phyloP scores from a whole-genome alignment of 352 stramenopile species.

The Pythium apleroticum region DNA sequence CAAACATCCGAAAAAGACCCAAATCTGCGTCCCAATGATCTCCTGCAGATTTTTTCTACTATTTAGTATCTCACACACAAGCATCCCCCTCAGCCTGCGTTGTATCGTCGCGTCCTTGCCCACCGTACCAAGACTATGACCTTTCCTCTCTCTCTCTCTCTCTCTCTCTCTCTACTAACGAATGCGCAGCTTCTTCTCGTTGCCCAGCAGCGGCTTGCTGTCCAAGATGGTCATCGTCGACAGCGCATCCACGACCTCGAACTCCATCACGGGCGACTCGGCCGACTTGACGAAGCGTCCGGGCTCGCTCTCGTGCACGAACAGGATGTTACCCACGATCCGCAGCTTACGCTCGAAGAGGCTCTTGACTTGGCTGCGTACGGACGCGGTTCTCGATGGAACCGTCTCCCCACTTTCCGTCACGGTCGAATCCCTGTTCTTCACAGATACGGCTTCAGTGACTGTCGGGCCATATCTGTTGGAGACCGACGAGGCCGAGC shows the following conservation, averaged over 20 bases:
- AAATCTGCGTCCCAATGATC: too few species aligned
- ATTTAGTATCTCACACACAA: too few species aligned
- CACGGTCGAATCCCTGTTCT: not conserved
- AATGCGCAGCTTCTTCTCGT: not conserved
- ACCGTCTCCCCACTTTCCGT: too few species aligned
- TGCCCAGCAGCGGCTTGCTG: not conserved
- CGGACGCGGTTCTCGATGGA: too few species aligned
- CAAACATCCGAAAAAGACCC: too few species aligned
- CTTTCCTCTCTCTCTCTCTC: too few species aligned
- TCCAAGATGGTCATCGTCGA: not conserved
- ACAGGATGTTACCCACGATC: conserved; percentile 7
- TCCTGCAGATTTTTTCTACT: too few species aligned
- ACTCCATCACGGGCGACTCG: not conserved
- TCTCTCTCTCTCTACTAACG: too few species aligned
- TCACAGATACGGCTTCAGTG: not conserved
- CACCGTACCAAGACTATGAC: too few species aligned
- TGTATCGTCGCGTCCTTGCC: too few species aligned
- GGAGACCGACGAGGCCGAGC: not conserved
- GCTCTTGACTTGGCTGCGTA: conserved; percentile 6
- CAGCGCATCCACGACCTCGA: not conserved
- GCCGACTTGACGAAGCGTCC: not conserved
- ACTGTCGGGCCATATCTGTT: not conserved
- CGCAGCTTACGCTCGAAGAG: conserved; percentile 12
- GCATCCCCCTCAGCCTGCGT: too few species aligned
- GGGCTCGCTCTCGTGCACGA: conserved; percentile 10